A percentile compares a stretch with the other conserved stretches of the same genome.
Conservation (phyloP, 1,139 yeast species). For the Taiozyma sp. region DNA sequence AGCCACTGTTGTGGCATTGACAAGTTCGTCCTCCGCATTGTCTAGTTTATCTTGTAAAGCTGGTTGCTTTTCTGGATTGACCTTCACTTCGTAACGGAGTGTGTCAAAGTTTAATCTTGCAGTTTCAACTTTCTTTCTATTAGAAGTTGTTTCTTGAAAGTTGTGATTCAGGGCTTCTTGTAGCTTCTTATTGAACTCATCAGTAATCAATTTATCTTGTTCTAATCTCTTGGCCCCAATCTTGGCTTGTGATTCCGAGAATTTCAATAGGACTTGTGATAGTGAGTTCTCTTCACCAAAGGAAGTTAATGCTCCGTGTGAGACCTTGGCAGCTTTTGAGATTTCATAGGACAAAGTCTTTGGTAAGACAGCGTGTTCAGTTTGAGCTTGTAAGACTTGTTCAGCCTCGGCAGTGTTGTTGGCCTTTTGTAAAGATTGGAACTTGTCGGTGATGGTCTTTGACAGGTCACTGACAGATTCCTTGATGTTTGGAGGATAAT, state of each 20-base stretch:
- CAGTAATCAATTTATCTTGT: constrained; percentile 57
- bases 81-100: constrained; percentile 47
- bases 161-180: constrained; percentile 46
- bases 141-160: constrained; percentile 53
- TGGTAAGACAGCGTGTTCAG: constrained; percentile 31
- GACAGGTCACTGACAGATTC: constrained; percentile 64
- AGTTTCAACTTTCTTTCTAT: constrained; percentile 63
- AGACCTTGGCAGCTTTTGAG: constrained; percentile 37
- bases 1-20: constrained; percentile 68
- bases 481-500: constrained; percentile 73
- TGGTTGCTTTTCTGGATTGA: constrained; percentile 27
- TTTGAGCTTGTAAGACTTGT: constrained; percentile 31
- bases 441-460: constrained; percentile 46
- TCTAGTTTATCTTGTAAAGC: constrained; percentile 35
- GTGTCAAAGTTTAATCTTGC: constrained; percentile 67
- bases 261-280: constrained; percentile 49
- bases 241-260: constrained; percentile 53
- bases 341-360: constrained; percentile 48
- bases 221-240: constrained; percentile 57
- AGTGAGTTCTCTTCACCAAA: constrained; percentile 37
- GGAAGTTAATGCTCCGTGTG: constrained; percentile 29
- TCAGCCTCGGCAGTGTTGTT: constrained; percentile 62
- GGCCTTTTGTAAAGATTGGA: constrained; percentile 54
- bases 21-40: constrained; percentile 69
- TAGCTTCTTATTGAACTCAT: constrained; percentile 50